phyloP scores from a whole-genome alignment of 148 eudicot genomes.

The Selenicereus undatus region DNA sequence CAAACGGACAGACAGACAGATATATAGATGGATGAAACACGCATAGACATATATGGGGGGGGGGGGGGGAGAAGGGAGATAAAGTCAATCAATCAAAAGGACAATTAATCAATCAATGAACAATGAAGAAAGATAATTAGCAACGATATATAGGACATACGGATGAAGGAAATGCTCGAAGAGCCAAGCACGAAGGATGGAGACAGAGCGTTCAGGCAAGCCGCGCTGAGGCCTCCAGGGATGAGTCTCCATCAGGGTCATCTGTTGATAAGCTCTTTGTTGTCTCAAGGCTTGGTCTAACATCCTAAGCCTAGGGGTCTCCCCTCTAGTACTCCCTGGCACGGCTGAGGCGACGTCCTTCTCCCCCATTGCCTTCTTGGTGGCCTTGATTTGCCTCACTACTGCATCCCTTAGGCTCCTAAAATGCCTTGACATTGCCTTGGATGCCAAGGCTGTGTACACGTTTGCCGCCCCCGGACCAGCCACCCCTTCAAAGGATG shows the following conservation, averaged over 20 bases:
- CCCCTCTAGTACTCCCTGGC: conserved; percentile 64
- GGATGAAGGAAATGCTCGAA: conserved; percentile 98
- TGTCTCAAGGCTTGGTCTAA: conserved; percentile 85
- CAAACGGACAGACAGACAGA: neutral
- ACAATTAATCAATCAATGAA: neutral
- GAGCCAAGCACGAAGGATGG: conserved; percentile 96
- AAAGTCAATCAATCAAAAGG: neutral
- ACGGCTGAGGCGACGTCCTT: conserved; percentile 40
- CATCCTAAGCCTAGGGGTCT: conserved; percentile 81
- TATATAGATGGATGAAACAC: neutral
- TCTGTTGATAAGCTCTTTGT: conserved; percentile 76
- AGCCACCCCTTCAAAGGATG: conserved; percentile 72
- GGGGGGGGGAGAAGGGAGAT: neutral
- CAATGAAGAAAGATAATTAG: neutral
- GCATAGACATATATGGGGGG: neutral
- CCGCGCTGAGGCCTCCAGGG: conserved; percentile 99
- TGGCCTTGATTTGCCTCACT: conserved; percentile 62
- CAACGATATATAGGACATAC: conserved; percentile 30
- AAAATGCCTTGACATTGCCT: conserved; percentile 96
- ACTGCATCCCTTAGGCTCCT: conserved; percentile 74
- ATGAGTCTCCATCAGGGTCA: conserved; percentile 77
- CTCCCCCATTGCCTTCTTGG: conserved; percentile 76
- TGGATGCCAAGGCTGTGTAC: conserved; percentile 75
- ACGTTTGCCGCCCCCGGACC: conserved; percentile 62
- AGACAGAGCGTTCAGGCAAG: conserved; percentile 83